These are phyloP conservation scores for Stevia rebaudiana DNA, from an alignment of 140 eudicot genomes.

Conservation along the genomic window DNA sequence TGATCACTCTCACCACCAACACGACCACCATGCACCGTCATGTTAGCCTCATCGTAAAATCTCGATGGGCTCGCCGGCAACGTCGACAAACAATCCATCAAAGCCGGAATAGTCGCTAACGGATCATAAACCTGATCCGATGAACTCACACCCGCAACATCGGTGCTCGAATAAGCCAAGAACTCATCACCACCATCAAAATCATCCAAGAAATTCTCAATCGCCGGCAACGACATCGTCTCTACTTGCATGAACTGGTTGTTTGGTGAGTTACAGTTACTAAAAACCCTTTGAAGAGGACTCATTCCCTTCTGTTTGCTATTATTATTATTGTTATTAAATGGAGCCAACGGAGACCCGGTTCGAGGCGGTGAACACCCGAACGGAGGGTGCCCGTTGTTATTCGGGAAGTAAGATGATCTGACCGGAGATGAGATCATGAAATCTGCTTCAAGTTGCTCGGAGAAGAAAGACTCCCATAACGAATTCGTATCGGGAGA, in stretches of 20 bases:
- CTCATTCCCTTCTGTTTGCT: slow-evolving; percentile 55
- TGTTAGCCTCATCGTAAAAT: slow-evolving; percentile 38
- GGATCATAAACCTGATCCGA: slow-evolving; percentile 41
- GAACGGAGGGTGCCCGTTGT: slow-evolving; percentile 19
- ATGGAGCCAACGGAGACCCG: slow-evolving; percentile 37
- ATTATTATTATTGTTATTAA: slow-evolving; percentile 14
- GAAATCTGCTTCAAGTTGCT: slow-evolving; percentile 48
- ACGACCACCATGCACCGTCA: slow-evolving; percentile 13
- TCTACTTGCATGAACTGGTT: slow-evolving; percentile 69
- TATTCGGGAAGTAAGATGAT: slow-evolving; percentile 7
- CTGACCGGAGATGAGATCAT: slow-evolving; percentile 68
- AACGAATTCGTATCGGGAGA: slow-evolving; percentile 54
- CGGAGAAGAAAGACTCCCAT: slow-evolving; percentile 60
- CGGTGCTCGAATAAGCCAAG: slow-evolving; percentile 25
- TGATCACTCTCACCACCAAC: slow-evolving; percentile 17
- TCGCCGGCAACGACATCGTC: slow-evolving; percentile 52
- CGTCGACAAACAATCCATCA: slow-evolving; percentile 59
- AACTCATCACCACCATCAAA: slow-evolving; percentile 32
- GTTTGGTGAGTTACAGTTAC: slow-evolving; percentile 65
- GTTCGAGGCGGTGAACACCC: slow-evolving; percentile 19
- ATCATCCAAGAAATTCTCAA: slow-evolving; percentile 60
- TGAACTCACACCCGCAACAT: slow-evolving; percentile 2
- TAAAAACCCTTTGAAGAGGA: slow-evolving; percentile 59
- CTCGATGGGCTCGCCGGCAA: slow-evolving; percentile 54
- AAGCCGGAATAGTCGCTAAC: slow-evolving; percentile 42